These are phyloP conservation scores for Rhynchospora breviuscula DNA, from an alignment of 176 grass and related monocot species.

Conservation along the genomic window DNA sequence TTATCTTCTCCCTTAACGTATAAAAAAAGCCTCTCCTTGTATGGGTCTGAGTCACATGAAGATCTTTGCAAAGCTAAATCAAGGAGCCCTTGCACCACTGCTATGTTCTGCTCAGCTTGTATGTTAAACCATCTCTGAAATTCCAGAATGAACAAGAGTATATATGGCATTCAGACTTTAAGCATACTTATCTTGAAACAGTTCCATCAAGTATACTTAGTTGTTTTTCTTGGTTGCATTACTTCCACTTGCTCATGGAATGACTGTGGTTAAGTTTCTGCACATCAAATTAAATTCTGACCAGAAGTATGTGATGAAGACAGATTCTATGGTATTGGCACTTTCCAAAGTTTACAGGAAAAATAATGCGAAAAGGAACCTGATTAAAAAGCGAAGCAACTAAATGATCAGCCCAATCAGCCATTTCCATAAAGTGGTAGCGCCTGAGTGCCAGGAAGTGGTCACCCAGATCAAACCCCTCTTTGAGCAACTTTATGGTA, in stretches of 20 bases:
- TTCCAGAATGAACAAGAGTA: neutral
- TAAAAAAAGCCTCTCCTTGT: slow-evolving; percentile 79
- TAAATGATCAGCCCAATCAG: slow-evolving; percentile 87
- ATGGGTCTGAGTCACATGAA: slow-evolving; percentile 78
- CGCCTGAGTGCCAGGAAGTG: slow-evolving; percentile 72
- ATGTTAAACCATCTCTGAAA: slow-evolving; percentile 67
- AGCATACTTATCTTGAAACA: slow-evolving; percentile 4
- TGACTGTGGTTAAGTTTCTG: neutral
- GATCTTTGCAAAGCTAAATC: slow-evolving; percentile 82
- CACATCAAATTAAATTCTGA: neutral
- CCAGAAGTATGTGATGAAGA: neutral
- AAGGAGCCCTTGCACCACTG: slow-evolving; percentile 78
- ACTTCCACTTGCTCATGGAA: neutral
- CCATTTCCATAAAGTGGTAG: slow-evolving; percentile 95
- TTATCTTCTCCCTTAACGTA: slow-evolving; percentile 44
- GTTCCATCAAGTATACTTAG: neutral
- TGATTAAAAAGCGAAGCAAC: slow-evolving; percentile 63
- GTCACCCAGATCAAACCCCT: slow-evolving; percentile 78
- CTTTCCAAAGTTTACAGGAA: neutral
- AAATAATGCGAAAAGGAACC: slow-evolving; percentile 25
- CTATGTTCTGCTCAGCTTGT: slow-evolving; percentile 61
- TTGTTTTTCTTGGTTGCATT: neutral
- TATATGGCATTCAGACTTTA: neutral
- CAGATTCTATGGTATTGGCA: neutral
- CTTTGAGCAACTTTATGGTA: slow-evolving; percentile 91